Evolutionary conservation across 257 asterid genomes (phyloP).

Genomic region (Ilex asprella): DNA sequence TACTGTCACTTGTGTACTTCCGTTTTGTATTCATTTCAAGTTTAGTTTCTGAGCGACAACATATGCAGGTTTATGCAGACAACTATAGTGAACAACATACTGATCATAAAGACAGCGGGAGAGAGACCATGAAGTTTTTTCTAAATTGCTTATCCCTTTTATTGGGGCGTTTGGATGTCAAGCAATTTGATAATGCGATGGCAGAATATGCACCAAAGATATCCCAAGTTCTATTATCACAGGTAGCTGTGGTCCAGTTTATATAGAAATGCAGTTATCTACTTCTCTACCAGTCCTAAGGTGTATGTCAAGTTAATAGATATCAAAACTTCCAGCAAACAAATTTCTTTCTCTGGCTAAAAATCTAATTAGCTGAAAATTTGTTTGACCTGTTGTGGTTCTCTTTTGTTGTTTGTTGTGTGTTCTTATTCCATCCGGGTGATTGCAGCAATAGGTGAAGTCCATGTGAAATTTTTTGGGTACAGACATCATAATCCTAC

Average conservation of each 20-base stretch:
- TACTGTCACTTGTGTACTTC: not conserved
- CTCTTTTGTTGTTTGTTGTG: too few species aligned
- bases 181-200: conserved; percentile 50
- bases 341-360: too few species aligned
- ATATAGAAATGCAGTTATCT: conserved; percentile 8
- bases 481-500: too few species aligned
- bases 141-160: conserved; percentile 76
- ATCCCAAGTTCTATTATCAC: conserved; percentile 60
- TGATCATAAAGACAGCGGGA: conserved; percentile 41
- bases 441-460: too few species aligned
- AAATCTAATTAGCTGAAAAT: too few species aligned
- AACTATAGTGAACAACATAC: conserved; percentile 47
- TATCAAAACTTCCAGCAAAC: too few species aligned
- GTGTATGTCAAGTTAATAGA: too few species aligned
- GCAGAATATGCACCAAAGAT: conserved; percentile 65
- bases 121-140: conserved; percentile 65
- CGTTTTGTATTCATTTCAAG: conserved; percentile 14
- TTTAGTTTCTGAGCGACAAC: conserved; percentile 17
- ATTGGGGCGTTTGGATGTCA: conserved; percentile 61
- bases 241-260: conserved; percentile 39
- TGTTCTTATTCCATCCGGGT: too few species aligned
- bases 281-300: not conserved
- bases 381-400: too few species aligned
- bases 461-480: too few species aligned
- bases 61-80: conserved; percentile 64